Percentiles rank a stretch among this genome's conserved stretches.
Evolutionary conservation across 352 stramenopile genomes (phyloP).

Genomic region (Pythium pyrilobum): DNA sequence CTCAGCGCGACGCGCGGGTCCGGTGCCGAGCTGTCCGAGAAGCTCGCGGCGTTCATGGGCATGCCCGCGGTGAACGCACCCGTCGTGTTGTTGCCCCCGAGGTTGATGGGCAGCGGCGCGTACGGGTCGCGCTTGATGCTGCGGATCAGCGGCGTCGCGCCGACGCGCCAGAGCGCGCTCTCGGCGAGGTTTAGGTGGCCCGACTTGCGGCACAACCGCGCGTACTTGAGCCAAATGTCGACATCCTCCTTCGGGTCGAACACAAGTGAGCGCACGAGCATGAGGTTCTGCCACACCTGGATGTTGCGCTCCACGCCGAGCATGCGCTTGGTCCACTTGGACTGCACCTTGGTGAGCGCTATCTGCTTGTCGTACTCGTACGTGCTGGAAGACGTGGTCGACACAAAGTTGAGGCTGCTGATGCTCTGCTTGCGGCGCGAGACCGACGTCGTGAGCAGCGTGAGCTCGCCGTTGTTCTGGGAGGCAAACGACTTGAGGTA

Average conservation of each 20-base stretch:
- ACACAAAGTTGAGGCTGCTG: conserved; percentile 77
- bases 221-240: conserved; percentile 94
- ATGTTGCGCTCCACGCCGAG: conserved; percentile 94
- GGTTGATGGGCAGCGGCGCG: conserved; percentile 61
- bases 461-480: conserved; percentile 78
- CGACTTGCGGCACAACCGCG: conserved; percentile 88
- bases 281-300: conserved; percentile 93
- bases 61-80: conserved; percentile 1
- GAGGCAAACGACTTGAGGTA: conserved; percentile 77
- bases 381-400: conserved; percentile 60
- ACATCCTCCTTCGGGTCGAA: conserved; percentile 88
- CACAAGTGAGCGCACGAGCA: conserved; percentile 93
- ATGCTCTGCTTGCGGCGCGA: conserved; percentile 68
- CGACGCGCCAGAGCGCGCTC: conserved; percentile 76
- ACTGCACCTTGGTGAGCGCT: conserved; percentile 70
- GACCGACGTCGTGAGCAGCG: conserved; percentile 44
- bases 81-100: conserved; percentile 38
- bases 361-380: conserved; percentile 72
- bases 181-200: conserved; percentile 84
- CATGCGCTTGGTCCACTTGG: conserved; percentile 84
- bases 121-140: conserved; percentile 70
- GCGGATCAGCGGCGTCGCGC: conserved; percentile 72
- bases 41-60: conserved; percentile 24
- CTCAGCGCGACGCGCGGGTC: conserved; percentile 78
- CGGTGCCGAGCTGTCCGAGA: conserved; percentile 61